These are phyloP conservation scores for Metarhizium robertsii DNA, from an alignment of 2,329 filamentous ascomycete species.

Conservation along the genomic window DNA sequence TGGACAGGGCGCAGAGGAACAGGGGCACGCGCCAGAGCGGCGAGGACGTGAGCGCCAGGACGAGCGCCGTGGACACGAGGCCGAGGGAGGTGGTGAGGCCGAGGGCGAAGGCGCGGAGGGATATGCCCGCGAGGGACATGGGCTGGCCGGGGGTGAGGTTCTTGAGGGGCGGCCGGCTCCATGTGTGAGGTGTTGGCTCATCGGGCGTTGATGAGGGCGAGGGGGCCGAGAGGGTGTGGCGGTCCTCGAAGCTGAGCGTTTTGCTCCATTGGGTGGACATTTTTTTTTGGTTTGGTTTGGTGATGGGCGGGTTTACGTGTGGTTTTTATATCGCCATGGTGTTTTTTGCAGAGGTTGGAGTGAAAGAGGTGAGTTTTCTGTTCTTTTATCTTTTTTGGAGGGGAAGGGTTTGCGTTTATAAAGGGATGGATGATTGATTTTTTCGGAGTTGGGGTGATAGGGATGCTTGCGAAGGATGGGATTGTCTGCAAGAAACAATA, in stretches of 20 bases:
- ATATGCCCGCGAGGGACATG: conserved; percentile 52
- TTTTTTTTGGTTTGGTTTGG: neutral
- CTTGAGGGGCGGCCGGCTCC: conserved; percentile 6
- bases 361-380: neutral
- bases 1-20: conserved; percentile 58
- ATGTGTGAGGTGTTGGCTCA: conserved; percentile 7
- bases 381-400: no score
- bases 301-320: neutral
- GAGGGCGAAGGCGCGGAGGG: conserved; percentile 46
- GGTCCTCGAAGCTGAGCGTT: neutral
- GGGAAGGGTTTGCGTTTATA: neutral
- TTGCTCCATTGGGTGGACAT: neutral
- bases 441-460: no score
- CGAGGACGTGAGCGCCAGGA: conserved; percentile 28
- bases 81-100: conserved; percentile 33
- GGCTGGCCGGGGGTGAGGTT: conserved; percentile 33
- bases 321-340: neutral
- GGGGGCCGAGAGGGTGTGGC: neutral
- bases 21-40: conserved; percentile 54
- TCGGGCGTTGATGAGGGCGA: neutral
- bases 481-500: neutral
- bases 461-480: neutral
- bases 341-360: neutral
- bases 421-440: no score
- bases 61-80: conserved; percentile 18